Percentiles rank a stretch among this genome's conserved stretches.
These are phyloP conservation scores for Xylaria castorea DNA, from an alignment of 495 filamentous ascomycete genomes.

Conservation along the genomic window DNA sequence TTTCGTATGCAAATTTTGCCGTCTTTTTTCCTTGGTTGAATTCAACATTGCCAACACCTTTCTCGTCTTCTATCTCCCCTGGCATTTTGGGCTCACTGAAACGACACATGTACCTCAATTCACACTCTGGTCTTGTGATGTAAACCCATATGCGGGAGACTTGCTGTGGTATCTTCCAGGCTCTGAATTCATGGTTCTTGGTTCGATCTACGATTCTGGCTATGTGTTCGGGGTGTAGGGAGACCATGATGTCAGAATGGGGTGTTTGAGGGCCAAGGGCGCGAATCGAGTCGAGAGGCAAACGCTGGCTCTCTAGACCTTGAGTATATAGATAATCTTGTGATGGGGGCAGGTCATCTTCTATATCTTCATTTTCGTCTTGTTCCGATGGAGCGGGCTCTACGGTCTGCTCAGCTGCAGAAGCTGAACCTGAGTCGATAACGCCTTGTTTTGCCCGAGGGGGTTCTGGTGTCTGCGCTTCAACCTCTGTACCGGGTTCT, in stretches of 20 bases:
- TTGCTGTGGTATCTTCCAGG: constrained; percentile 48
- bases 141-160: constrained; percentile 59
- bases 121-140: constrained; percentile 43
- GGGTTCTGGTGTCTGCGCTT: neutral
- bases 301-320: constrained; percentile 56
- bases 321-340: constrained; percentile 49
- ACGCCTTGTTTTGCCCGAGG: neutral
- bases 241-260: constrained; percentile 56
- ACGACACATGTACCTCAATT: constrained; percentile 58
- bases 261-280: constrained; percentile 53
- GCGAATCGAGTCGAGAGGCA: constrained; percentile 51
- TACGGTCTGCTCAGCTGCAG: constrained; percentile 21
- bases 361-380: constrained; percentile 18
- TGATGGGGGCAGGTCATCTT: constrained; percentile 21
- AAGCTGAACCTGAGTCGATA: constrained; percentile 13
- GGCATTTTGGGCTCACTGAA: constrained; percentile 48
- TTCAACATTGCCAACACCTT: constrained; percentile 52
- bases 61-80: constrained; percentile 47
- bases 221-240: constrained; percentile 47
- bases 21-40: constrained; percentile 51
- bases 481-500: constrained; percentile 18
- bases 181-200: constrained; percentile 55
- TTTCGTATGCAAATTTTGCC: constrained; percentile 52
- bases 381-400: constrained; percentile 21
- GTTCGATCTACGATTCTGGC: constrained; percentile 47